Conservation (phyloP, 305 asterid species). For the Lippia alba region DNA sequence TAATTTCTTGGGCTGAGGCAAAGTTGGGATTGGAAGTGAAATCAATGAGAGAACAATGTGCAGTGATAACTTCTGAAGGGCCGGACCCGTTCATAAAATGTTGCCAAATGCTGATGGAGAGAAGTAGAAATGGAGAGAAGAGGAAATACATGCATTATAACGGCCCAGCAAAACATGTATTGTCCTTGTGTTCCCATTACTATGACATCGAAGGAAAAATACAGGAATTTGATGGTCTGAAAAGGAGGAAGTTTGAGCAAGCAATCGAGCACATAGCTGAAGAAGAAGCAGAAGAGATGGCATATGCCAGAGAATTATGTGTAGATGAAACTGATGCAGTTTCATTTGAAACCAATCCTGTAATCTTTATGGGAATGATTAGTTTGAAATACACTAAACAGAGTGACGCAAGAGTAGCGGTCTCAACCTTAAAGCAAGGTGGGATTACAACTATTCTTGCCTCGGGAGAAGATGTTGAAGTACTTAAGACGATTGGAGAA, state of each 20-base stretch:
- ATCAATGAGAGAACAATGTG: slow-evolving; percentile 9
- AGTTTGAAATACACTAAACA: slow-evolving; percentile 23
- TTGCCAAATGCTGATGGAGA: slow-evolving; percentile 28
- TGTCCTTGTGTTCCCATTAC: slow-evolving; percentile 35
- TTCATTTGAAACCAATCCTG: slow-evolving; percentile 10
- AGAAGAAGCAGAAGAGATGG: slow-evolving; percentile 27
- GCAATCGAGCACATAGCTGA: slow-evolving; percentile 13
- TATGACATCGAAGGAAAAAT: slow-evolving; percentile 33
- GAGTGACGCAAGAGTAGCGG: neutral
- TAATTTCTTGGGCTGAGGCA: slow-evolving; percentile 44
- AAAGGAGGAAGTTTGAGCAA: slow-evolving; percentile 13
- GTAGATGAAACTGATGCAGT: slow-evolving; percentile 10
- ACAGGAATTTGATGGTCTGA: slow-evolving; percentile 23
- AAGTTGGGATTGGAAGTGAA: slow-evolving; percentile 34
- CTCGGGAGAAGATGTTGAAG: slow-evolving; percentile 32
- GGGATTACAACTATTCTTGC: slow-evolving; percentile 38
- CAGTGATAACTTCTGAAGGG: neutral
- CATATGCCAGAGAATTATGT: slow-evolving; percentile 22
- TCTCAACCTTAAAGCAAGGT: slow-evolving; percentile 14
- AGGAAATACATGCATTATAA: slow-evolving; percentile 29
- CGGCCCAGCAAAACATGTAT: slow-evolving; percentile 33
- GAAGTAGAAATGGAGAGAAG: slow-evolving; percentile 16
- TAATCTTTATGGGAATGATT: slow-evolving; percentile 36
- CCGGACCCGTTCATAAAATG: slow-evolving; percentile 17
- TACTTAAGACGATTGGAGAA: slow-evolving; percentile 28